Conservation (phyloP, 805 yeast genomes). For the Candida germanica region DNA sequence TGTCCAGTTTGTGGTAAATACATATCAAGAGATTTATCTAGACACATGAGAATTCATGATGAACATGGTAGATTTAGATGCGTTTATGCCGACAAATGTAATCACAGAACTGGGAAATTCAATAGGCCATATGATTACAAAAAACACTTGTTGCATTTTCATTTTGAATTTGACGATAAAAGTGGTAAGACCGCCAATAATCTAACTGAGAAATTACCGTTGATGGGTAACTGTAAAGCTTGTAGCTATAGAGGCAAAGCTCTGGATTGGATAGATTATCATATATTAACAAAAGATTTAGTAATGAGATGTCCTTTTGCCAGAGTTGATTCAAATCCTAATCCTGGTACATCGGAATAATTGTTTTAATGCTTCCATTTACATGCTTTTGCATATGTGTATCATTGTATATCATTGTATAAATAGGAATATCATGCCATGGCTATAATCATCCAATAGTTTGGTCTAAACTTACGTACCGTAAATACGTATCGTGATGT, state of each 20-base stretch:
- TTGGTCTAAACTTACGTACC: too few species aligned
- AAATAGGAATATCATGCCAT: too few species aligned
- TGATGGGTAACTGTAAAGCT: slow-evolving; percentile 35
- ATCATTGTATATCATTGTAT: too few species aligned
- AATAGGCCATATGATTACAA: slow-evolving; percentile 46
- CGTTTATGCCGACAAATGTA: slow-evolving; percentile 39
- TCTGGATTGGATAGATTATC: slow-evolving; percentile 54
- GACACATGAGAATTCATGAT: slow-evolving; percentile 44
- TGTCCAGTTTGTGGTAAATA: slow-evolving; percentile 40
- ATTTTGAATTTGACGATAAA: slow-evolving; percentile 41
- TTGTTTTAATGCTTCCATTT: too few species aligned
- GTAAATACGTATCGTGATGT: neutral
- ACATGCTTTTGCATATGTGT: too few species aligned
- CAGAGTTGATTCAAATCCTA: slow-evolving; percentile 7
- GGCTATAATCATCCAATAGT: neutral
- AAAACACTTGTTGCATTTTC: slow-evolving; percentile 41
- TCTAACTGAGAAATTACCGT: slow-evolving; percentile 39
- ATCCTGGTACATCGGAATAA: neutral
- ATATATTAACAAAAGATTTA: slow-evolving; percentile 39
- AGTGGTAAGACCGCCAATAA: slow-evolving; percentile 37
- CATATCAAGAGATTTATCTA: slow-evolving; percentile 38
- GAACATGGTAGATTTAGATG: slow-evolving; percentile 43
- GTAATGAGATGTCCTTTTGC: slow-evolving; percentile 21
- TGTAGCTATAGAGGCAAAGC: slow-evolving; percentile 53
- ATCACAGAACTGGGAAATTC: slow-evolving; percentile 40